These are phyloP conservation scores for Ustilago bromivora DNA, from an alignment of 1,284 basidiomycete species.

Conservation along the genomic window DNA sequence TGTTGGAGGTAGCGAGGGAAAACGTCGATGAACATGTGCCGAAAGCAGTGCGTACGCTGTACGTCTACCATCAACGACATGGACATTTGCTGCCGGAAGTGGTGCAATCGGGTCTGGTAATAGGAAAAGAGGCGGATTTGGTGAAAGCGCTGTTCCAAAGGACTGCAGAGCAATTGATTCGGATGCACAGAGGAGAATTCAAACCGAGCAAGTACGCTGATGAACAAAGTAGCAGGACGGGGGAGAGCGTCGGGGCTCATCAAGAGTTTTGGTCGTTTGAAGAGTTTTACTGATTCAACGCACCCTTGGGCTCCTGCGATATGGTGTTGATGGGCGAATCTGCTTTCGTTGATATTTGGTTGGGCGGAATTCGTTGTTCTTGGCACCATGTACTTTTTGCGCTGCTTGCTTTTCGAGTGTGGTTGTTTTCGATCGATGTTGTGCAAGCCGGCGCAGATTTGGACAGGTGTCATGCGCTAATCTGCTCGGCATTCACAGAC, in stretches of 20 bases:
- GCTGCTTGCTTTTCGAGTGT: too few species aligned
- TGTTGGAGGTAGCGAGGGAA: conserved; percentile 11
- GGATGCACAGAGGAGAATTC: conserved; percentile 22
- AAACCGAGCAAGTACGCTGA: conserved; percentile 4
- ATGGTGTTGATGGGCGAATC: too few species aligned
- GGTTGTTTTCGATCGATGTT: too few species aligned
- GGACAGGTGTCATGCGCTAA: too few species aligned
- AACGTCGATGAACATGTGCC: conserved; percentile 44
- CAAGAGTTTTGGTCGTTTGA: conserved; percentile 43
- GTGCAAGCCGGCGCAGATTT: too few species aligned
- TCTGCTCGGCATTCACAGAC: too few species aligned
- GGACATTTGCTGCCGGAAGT: background rate
- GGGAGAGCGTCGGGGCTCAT: conserved; percentile 11
- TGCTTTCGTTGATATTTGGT: too few species aligned
- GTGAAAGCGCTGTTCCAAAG: conserved; percentile 4
- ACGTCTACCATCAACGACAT: conserved; percentile 17
- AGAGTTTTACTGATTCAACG: conserved; percentile 11
- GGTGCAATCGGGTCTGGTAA: background rate
- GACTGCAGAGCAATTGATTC: conserved; percentile 23
- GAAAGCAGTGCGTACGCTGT: conserved; percentile 36
- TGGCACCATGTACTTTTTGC: too few species aligned
- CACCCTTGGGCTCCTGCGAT: too few species aligned
- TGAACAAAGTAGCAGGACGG: background rate
- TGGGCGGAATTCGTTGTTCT: too few species aligned
- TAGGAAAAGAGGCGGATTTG: background rate